phyloP scores from a whole-genome alignment of 495 filamentous ascomycete species.

The Astrothelium macrocarpum region DNA sequence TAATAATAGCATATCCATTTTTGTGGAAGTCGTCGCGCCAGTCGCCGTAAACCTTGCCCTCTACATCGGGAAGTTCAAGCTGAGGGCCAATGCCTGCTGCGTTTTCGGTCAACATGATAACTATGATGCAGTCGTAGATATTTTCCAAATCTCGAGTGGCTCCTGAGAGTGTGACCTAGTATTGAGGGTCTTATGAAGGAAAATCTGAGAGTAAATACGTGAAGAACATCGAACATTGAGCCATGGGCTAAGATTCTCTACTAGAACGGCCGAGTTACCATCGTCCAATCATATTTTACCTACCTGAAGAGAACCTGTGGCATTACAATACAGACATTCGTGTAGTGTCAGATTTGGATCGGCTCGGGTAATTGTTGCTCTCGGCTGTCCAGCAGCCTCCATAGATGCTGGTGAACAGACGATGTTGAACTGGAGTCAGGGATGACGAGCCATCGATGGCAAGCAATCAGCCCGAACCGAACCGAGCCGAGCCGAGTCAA shows the following conservation, averaged over 20 bases:
- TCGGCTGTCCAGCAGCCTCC: too few relatives aligned
- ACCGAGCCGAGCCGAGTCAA: background rate
- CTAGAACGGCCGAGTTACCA: background rate
- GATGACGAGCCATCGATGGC: background rate
- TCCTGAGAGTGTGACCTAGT: too few relatives aligned
- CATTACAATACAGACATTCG: too few relatives aligned
- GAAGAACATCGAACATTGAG: background rate
- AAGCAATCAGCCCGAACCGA: background rate
- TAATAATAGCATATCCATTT: slow-evolving; percentile 32
- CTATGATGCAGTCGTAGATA: slow-evolving; percentile 6
- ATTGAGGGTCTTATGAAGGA: background rate
- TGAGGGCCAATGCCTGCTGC: slow-evolving; percentile 1
- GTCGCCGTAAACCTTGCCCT: slow-evolving; percentile 29
- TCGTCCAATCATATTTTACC: background rate
- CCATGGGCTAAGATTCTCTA: background rate
- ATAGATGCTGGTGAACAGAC: too few relatives aligned
- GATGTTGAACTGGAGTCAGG: background rate
- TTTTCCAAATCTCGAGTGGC: too few relatives aligned
- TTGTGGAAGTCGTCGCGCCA: slow-evolving; percentile 35
- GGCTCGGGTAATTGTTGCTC: background rate
- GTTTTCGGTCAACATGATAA: background rate
- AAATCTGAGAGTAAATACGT: background rate
- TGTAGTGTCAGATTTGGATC: background rate
- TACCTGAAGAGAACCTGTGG: background rate
- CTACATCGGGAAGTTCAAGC: slow-evolving; percentile 16